These are phyloP conservation scores for Phytophthora europaea DNA, from an alignment of 352 stramenopile species.

Conservation along the genomic window DNA sequence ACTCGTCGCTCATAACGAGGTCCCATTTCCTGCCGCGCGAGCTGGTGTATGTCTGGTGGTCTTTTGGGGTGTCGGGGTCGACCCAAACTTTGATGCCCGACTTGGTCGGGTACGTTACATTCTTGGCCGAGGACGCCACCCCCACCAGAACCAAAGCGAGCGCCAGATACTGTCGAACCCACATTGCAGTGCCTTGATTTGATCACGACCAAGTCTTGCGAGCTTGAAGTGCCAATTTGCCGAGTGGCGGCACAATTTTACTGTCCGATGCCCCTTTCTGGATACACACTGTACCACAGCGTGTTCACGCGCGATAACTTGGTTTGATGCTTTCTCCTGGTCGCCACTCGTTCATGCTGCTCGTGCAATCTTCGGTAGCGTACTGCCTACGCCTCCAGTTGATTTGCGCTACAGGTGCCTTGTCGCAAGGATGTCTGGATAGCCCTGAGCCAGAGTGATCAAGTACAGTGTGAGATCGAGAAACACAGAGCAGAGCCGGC, in stretches of 20 bases:
- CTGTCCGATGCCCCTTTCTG: background rate
- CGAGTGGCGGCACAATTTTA: constrained; percentile 5
- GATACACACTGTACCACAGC: background rate
- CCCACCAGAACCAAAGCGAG: background rate
- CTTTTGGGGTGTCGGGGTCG: constrained; percentile 52
- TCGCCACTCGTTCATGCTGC: background rate
- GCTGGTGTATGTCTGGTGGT: constrained; percentile 40
- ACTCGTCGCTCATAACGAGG: constrained; percentile 95
- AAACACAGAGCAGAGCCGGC: background rate
- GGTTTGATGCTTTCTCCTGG: background rate
- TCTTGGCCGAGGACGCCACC: constrained; percentile 10
- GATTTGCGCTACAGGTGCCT: background rate
- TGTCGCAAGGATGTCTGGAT: background rate
- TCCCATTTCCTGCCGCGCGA: constrained; percentile 55
- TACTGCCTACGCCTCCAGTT: no score
- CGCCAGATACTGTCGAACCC: background rate
- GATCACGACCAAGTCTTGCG: background rate
- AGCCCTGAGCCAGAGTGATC: background rate
- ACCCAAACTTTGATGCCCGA: constrained; percentile 60
- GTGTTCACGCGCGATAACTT: no score
- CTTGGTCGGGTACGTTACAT: constrained; percentile 40
- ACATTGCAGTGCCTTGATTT: background rate
- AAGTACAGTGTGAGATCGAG: background rate
- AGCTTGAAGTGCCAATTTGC: constrained; percentile 18
- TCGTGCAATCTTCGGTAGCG: background rate